Conservation (phyloP, 2,329 filamentous ascomycete species). For the Apiospora phragmitis region DNA sequence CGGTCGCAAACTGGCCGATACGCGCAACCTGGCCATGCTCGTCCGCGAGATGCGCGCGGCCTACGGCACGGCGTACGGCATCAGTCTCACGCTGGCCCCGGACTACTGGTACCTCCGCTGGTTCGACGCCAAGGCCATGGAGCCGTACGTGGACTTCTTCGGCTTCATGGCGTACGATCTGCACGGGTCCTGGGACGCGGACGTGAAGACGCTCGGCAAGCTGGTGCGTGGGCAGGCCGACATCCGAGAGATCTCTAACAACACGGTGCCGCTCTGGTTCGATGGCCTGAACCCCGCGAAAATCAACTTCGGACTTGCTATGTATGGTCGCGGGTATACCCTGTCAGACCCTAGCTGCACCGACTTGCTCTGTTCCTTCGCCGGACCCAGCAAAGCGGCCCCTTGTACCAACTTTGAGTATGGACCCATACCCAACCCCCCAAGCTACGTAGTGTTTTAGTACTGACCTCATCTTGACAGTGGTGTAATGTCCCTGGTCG, state of each 20-base stretch:
- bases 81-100: slow-evolving; percentile 39
- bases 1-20: slow-evolving; percentile 37
- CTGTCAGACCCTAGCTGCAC: slow-evolving; percentile 28
- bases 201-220: slow-evolving; percentile 30
- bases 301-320: slow-evolving; percentile 47
- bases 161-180: slow-evolving; percentile 43
- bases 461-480: too few relatives aligned
- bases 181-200: slow-evolving; percentile 42
- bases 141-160: slow-evolving; percentile 39
- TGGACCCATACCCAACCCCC: too few relatives aligned
- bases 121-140: slow-evolving; percentile 38
- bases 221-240: slow-evolving; percentile 41
- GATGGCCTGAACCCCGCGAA: slow-evolving; percentile 39
- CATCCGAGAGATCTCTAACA: slow-evolving; percentile 40
- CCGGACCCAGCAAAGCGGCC: slow-evolving; percentile 26
- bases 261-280: slow-evolving; percentile 41
- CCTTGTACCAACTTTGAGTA: slow-evolving; percentile 26
- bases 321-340: slow-evolving; percentile 48
- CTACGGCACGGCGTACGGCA: slow-evolving; percentile 38
- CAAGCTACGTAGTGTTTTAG: too few relatives aligned
- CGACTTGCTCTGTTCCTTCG: slow-evolving; percentile 24
- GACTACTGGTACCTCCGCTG: slow-evolving; percentile 40
- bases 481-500: slow-evolving; percentile 33
- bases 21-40: slow-evolving; percentile 35
- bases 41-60: slow-evolving; percentile 36